Evolutionary conservation across 345 rosid species (phyloP).

Genomic region (Euphorbia pulcherrima): DNA sequence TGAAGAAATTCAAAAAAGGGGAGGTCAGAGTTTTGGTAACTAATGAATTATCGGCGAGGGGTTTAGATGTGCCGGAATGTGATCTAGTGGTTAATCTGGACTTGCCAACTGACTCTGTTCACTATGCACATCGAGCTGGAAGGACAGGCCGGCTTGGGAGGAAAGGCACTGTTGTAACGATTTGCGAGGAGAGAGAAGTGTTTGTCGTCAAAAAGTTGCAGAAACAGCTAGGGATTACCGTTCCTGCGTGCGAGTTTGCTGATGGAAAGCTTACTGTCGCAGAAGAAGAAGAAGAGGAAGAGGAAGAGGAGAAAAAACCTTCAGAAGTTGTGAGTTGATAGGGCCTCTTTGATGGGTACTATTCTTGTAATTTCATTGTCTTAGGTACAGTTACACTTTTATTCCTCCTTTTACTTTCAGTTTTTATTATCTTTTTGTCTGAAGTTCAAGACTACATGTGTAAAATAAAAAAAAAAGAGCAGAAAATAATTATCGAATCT

Average conservation of each 20-base stretch:
- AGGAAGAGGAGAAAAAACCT: not conserved
- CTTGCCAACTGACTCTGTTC: constrained; percentile 72
- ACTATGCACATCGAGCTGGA: constrained; percentile 89
- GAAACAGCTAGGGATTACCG: constrained; percentile 70
- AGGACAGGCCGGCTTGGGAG: constrained; percentile 86
- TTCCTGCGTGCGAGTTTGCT: constrained; percentile 66
- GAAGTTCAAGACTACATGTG: not conserved
- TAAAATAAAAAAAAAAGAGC: no score
- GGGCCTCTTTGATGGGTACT: not conserved
- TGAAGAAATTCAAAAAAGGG: constrained; percentile 86
- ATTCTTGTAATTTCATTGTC: not conserved
- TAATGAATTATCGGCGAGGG: constrained; percentile 94
- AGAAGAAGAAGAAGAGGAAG: not conserved
- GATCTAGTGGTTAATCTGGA: constrained; percentile 88
- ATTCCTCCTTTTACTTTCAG: not conserved
- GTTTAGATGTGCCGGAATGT: constrained; percentile 82
- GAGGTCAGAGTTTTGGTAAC: constrained; percentile 74
- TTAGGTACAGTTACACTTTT: not conserved
- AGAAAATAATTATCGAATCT: not conserved
- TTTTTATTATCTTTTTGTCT: not conserved
- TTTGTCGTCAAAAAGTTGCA: constrained; percentile 85
- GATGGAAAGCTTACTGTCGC: constrained; percentile 46
- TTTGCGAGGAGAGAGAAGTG: constrained; percentile 77
- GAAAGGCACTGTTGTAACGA: constrained; percentile 74
- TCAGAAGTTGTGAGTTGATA: not conserved